Evolutionary conservation across 2,329 filamentous ascomycete species (phyloP).

Genomic region (Aaosphaeria arxii): DNA sequence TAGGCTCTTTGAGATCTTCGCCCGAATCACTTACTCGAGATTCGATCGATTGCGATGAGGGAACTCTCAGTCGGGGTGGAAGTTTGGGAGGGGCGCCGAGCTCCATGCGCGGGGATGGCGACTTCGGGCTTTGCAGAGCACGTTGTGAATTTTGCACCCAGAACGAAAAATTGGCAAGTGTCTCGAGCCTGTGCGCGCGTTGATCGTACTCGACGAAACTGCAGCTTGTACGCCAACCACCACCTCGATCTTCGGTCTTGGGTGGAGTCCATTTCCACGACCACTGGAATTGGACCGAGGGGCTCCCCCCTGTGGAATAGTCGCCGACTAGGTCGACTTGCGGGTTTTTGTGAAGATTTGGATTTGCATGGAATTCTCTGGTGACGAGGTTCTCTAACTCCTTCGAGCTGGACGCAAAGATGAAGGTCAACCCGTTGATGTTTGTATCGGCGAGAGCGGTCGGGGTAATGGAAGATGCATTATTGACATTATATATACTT

Average conservation of each 20-base stretch:
- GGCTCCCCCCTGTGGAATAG: conserved; percentile 76
- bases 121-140: conserved; percentile 38
- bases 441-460: conserved; percentile 60
- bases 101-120: conserved; percentile 68
- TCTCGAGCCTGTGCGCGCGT: conserved; percentile 82
- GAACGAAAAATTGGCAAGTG: conserved; percentile 88
- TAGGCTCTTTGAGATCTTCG: conserved; percentile 53
- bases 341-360: conserved; percentile 94
- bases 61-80: conserved; percentile 73
- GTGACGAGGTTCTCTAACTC: conserved; percentile 94
- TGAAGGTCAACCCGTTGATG: conserved; percentile 87
- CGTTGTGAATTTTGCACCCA: conserved; percentile 70
- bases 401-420: conserved; percentile 78
- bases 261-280: conserved; percentile 96
- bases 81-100: conserved; percentile 71
- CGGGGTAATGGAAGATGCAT: conserved; percentile 50
- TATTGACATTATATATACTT: conserved; percentile 39
- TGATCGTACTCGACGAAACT: conserved; percentile 98
- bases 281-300: conserved; percentile 89
- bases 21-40: conserved; percentile 71
- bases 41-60: conserved; percentile 83
- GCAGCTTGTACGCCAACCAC: conserved; percentile 94
- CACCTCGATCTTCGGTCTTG: conserved; percentile 71
- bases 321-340: conserved; percentile 96
- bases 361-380: conserved; percentile 92